These are phyloP conservation scores for Pseudonectria buxi DNA, from an alignment of 2,329 filamentous ascomycete species.

Conservation along the genomic window DNA sequence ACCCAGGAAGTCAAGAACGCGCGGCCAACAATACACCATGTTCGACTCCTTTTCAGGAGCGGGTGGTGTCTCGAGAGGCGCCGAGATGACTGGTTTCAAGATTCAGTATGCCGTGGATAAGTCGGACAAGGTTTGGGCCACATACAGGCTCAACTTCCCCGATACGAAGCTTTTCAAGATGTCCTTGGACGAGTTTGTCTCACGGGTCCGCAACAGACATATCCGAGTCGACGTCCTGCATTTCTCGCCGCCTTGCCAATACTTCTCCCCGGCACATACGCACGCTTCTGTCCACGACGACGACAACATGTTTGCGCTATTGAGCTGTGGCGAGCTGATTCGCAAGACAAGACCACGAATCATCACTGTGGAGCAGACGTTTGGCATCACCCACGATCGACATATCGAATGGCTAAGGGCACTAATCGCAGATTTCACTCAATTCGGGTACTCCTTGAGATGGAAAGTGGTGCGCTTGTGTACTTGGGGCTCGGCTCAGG, in stretches of 20 bases:
- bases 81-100: slow-evolving; percentile 48
- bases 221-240: slow-evolving; percentile 62
- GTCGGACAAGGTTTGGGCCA: slow-evolving; percentile 46
- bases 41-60: slow-evolving; percentile 69
- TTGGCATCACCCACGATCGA: slow-evolving; percentile 51
- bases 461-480: slow-evolving; percentile 56
- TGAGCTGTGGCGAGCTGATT: slow-evolving; percentile 49
- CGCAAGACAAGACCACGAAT: slow-evolving; percentile 55
- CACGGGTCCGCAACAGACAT: slow-evolving; percentile 14
- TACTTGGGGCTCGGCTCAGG: slow-evolving; percentile 45
- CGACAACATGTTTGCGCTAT: slow-evolving; percentile 56
- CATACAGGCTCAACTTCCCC: slow-evolving; percentile 54
- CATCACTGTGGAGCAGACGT: slow-evolving; percentile 74
- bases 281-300: slow-evolving; percentile 62
- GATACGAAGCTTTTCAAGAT: slow-evolving; percentile 40
- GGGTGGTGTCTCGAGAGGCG: slow-evolving; percentile 64
- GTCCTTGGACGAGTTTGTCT: slow-evolving; percentile 44
- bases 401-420: slow-evolving; percentile 51
- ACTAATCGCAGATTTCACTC: slow-evolving; percentile 58
- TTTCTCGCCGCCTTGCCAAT: slow-evolving; percentile 71
- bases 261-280: slow-evolving; percentile 67
- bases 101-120: slow-evolving; percentile 60
- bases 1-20: slow-evolving; percentile 1
- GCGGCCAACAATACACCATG: slow-evolving; percentile 52
- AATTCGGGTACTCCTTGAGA: slow-evolving; percentile 59